Percentiles rank a stretch among this genome's conserved stretches.
These are phyloP conservation scores for Penicillium bialowiezense DNA, from an alignment of 495 filamentous ascomycete species.

Conservation along the genomic window DNA sequence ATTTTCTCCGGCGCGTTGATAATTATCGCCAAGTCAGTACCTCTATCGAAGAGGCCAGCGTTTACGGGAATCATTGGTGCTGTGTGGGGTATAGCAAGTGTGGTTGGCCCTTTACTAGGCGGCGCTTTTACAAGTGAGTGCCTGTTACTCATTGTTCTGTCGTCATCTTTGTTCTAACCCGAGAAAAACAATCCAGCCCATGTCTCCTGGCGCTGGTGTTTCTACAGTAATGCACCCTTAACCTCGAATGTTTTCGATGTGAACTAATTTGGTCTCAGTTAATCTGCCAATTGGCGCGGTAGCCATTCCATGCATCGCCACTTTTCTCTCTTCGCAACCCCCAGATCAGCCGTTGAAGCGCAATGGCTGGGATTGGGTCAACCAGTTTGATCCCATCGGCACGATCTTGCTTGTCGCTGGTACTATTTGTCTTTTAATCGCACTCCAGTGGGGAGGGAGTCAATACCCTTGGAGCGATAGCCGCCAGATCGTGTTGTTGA, in stretches of 20 bases:
- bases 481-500: slow-evolving; percentile 36
- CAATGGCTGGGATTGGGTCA: no score
- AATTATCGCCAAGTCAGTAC: background rate
- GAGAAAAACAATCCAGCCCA: background rate
- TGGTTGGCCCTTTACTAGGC: background rate
- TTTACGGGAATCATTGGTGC: background rate
- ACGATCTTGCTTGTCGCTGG: slow-evolving; percentile 27
- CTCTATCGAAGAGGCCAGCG: background rate
- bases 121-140: no score
- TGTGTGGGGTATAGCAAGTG: background rate
- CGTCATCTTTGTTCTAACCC: no score
- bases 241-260: no score
- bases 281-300: slow-evolving; percentile 46
- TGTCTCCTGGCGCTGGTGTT: slow-evolving; percentile 50
- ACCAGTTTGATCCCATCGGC: slow-evolving; percentile 24
- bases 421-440: slow-evolving; percentile 40
- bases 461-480: slow-evolving; percentile 35
- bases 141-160: no score
- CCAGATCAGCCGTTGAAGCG: no score
- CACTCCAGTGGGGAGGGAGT: slow-evolving; percentile 43
- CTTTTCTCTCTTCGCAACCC: background rate
- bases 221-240: slow-evolving; percentile 26
- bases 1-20: background rate
- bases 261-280: slow-evolving; percentile 11
- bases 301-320: slow-evolving; percentile 17